Conservation (phyloP, 306 rosid species). For the Cucumis hystrix region DNA sequence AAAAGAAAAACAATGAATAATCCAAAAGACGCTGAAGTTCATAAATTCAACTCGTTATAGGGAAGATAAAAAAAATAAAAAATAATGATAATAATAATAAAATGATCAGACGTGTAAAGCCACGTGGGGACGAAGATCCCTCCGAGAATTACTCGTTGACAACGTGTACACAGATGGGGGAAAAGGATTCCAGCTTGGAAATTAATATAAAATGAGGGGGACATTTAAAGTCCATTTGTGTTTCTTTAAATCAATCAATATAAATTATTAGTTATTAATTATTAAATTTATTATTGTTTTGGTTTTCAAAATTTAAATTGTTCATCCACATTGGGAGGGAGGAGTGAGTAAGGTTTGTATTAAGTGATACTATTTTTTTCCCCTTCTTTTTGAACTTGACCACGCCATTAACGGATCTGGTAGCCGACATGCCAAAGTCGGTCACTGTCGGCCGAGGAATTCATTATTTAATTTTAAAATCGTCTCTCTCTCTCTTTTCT, state of each 20-base stretch:
- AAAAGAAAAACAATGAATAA: not conserved
- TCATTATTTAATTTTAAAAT: not conserved
- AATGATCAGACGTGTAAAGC: not conserved
- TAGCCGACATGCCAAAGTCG: slow-evolving; percentile 56
- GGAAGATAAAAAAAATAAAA: too few species aligned
- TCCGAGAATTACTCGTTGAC: slow-evolving; percentile 2
- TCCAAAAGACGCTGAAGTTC: not conserved
- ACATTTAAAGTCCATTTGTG: not conserved
- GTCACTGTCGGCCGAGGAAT: slow-evolving; percentile 67
- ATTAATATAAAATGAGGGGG: not conserved
- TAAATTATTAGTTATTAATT: not conserved
- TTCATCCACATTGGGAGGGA: not conserved
- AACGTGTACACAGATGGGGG: not conserved
- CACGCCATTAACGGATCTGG: slow-evolving; percentile 27
- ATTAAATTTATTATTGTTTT: not conserved
- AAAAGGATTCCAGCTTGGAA: not conserved
- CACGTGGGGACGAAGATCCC: not conserved
- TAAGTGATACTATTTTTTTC: slow-evolving; percentile 11
- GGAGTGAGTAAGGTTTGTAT: not conserved
- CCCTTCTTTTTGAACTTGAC: slow-evolving; percentile 8
- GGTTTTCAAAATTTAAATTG: not conserved
- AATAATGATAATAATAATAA: not conserved
- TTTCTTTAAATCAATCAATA: not conserved
- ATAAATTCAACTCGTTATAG: not conserved
- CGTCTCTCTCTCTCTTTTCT: too few species aligned